Evolutionary conservation across 2,329 filamentous ascomycete species (phyloP).

Genomic region (Aspergillus piperis): DNA sequence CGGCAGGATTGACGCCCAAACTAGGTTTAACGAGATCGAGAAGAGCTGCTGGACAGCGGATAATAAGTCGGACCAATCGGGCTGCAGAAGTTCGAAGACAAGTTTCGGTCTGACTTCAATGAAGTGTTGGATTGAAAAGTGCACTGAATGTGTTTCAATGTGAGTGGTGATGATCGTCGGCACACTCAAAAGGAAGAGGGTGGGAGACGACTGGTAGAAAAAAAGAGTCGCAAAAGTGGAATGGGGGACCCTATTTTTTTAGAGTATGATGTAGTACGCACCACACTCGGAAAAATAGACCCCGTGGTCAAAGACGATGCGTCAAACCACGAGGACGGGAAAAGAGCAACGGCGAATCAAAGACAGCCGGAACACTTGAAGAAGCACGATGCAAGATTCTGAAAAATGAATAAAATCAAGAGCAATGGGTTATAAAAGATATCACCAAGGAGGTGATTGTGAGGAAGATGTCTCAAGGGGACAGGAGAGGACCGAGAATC

Average conservation of each 20-base stretch:
- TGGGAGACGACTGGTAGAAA: not conserved
- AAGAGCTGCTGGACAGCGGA: not conserved
- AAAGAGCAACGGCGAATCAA: conserved; percentile 1
- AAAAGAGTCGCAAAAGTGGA: conserved; percentile 4
- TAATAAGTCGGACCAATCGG: not conserved
- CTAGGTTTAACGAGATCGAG: not conserved
- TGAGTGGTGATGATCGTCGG: conserved; percentile 9
- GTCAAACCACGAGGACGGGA: not conserved
- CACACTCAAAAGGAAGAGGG: conserved; percentile 1
- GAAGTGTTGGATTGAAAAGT: not conserved
- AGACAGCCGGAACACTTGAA: not conserved
- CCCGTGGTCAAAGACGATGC: not conserved
- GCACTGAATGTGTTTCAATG: not conserved
- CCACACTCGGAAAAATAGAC: conserved; percentile 11
- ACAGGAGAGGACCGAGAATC: not conserved
- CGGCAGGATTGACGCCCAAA: conserved; percentile 12
- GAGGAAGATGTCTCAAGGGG: conserved; percentile 11
- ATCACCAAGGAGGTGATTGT: conserved; percentile 16
- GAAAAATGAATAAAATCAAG: too few relatives aligned
- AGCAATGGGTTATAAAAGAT: not conserved
- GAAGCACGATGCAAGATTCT: not conserved
- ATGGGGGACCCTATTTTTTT: not conserved
- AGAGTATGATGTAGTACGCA: conserved; percentile 9
- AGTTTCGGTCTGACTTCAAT: not conserved
- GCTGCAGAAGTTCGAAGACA: not conserved